These are phyloP conservation scores for Xylaria telfairii DNA, from an alignment of 495 filamentous ascomycete genomes.

Conservation along the genomic window DNA sequence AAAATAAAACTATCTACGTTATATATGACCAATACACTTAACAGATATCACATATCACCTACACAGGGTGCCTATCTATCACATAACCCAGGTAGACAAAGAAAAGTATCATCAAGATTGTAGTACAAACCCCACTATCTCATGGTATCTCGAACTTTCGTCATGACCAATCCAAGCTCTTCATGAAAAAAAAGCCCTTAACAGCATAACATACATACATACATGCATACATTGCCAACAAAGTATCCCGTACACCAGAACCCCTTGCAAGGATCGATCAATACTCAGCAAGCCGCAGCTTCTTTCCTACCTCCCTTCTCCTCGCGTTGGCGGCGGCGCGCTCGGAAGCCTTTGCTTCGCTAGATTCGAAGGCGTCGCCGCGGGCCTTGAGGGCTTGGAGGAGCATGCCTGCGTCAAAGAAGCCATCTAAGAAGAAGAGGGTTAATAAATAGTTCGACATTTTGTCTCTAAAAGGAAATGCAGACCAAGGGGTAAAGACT, in stretches of 20 bases:
- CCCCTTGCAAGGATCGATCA: slow-evolving; percentile 38
- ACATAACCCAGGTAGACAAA: neutral
- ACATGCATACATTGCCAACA: neutral
- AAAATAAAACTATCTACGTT: no score
- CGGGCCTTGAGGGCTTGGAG: slow-evolving; percentile 80
- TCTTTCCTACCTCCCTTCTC: slow-evolving; percentile 78
- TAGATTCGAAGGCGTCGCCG: slow-evolving; percentile 47
- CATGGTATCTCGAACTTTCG: slow-evolving; percentile 14
- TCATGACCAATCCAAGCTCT: neutral
- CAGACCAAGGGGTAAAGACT: slow-evolving; percentile 50
- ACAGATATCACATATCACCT: no score
- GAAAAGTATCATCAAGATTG: no score
- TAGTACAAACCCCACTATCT: slow-evolving; percentile 9
- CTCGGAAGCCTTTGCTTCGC: slow-evolving; percentile 51
- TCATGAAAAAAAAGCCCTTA: neutral
- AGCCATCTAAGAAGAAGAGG: slow-evolving; percentile 71
- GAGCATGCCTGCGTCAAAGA: slow-evolving; percentile 95
- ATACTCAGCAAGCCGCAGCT: slow-evolving; percentile 77
- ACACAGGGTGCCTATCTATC: neutral
- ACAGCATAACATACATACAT: slow-evolving; percentile 3
- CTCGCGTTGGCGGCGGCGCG: slow-evolving; percentile 55
- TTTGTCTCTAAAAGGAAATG: slow-evolving; percentile 17
- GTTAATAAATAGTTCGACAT: neutral
- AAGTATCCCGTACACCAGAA: neutral
- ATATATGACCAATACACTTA: no score